Percentiles rank a stretch among this genome's conserved stretches.
These are phyloP conservation scores for Kodamaea restingae DNA, from an alignment of 805 yeast species.

Conservation along the genomic window DNA sequence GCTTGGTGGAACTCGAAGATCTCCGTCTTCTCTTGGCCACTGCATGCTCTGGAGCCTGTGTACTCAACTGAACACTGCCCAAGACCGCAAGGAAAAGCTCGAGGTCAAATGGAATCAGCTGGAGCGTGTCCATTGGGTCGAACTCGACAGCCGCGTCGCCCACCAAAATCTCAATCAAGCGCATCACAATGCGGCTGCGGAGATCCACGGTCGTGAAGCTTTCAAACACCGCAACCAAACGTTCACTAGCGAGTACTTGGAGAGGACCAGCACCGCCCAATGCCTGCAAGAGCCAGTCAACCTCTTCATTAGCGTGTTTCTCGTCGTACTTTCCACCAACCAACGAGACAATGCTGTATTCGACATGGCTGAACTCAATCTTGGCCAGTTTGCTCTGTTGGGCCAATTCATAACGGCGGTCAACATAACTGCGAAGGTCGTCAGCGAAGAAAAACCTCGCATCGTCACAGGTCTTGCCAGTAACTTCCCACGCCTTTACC, in stretches of 20 bases:
- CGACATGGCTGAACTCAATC: constrained; percentile 51
- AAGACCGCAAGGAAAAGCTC: constrained; percentile 58
- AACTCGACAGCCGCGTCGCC: constrained; percentile 30
- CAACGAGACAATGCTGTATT: constrained; percentile 51
- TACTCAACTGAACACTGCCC: constrained; percentile 53
- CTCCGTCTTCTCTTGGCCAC: constrained; percentile 77
- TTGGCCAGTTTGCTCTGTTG: constrained; percentile 44
- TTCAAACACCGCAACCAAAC: constrained; percentile 53
- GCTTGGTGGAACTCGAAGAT: constrained; percentile 72
- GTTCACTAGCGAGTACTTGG: constrained; percentile 44
- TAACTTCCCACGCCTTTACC: constrained; percentile 34
- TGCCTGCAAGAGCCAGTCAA: constrained; percentile 56
- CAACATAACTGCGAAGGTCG: constrained; percentile 26
- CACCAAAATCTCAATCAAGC: constrained; percentile 53
- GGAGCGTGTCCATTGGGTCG: constrained; percentile 46
- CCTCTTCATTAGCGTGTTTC: constrained; percentile 40
- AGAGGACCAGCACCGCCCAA: constrained; percentile 39
- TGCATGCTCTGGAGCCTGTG: constrained; percentile 42
- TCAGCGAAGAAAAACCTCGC: constrained; percentile 27
- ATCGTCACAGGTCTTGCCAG: constrained; percentile 14
- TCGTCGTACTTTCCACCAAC: constrained; percentile 55
- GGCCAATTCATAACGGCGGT: constrained; percentile 43
- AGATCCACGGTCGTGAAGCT: constrained; percentile 50
- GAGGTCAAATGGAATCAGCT: constrained; percentile 51
- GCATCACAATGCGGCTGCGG: constrained; percentile 50